These are phyloP conservation scores for Crucihimalaya himalaica DNA, from an alignment of 345 rosid genomes.

Conservation along the genomic window DNA sequence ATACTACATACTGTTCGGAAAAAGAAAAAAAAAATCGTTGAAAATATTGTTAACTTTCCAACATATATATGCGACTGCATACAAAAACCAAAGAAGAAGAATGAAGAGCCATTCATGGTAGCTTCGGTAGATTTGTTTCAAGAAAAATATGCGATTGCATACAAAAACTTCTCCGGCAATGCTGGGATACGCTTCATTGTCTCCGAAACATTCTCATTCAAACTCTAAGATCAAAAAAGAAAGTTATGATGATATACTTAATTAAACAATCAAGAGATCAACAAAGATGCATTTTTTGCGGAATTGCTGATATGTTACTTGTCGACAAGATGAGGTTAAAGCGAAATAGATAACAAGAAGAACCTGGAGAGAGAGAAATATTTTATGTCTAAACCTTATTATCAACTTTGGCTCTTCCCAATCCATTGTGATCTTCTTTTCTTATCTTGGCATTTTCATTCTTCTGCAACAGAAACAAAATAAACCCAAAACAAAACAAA, in stretches of 20 bases:
- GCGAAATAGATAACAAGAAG: neutral
- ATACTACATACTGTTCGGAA: too few relatives aligned
- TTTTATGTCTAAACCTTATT: constrained; percentile 49
- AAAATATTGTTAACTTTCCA: too few relatives aligned
- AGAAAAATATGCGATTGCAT: constrained; percentile 50
- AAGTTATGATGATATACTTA: neutral
- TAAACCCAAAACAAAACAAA: neutral
- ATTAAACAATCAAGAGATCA: neutral
- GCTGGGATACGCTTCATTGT: too few relatives aligned
- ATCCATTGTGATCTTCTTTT: constrained; percentile 56
- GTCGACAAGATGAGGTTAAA: constrained; percentile 11
- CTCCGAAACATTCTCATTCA: constrained; percentile 52
- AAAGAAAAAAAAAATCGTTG: too few relatives aligned
- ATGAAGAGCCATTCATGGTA: constrained; percentile 31
- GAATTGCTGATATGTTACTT: constrained; percentile 35
- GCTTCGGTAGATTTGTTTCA: constrained; percentile 33
- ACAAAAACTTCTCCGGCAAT: constrained; percentile 55
- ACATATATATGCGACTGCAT: too few relatives aligned
- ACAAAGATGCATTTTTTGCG: neutral
- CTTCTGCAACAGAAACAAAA: constrained; percentile 44
- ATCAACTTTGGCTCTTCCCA: constrained; percentile 58
- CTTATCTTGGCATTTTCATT: constrained; percentile 73
- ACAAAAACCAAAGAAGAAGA: neutral
- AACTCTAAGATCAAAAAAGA: constrained; percentile 43
- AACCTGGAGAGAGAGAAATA: neutral